Base-by-base conservation (phyloP, 1,139 yeast species). In the Geotrichum siamense region DNA sequence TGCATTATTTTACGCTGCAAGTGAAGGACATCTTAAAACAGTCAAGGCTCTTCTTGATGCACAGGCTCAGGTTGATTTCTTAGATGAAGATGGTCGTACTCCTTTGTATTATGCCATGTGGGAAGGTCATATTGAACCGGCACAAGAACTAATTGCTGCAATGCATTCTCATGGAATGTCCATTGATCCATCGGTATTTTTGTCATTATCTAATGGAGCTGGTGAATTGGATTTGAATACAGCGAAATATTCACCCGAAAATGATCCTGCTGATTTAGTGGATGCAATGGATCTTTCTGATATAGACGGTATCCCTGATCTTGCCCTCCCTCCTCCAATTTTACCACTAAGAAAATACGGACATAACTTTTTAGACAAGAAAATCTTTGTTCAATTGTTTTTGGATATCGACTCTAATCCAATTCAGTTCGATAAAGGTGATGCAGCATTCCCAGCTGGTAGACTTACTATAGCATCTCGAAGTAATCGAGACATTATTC, bases 271-370 rank as follows among this genome's bases (percentile, higher is more conserved):
- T 5, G 49, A 51, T 41, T 37, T 45, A 12, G 48, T 49, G 27
- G 54, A 49, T 37, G 60, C 55, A 9, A 57, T 57, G 58, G 67
- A 62, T 21, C 50, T 55, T 13, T 54, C 55, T 9, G 77, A 72
- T 44, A 65, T 74, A 2, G 94, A 85, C 54, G 74, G 79, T 19
- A 89, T 91, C 41, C 98, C 98, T 0, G 96, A 86, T 55, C 72
- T 91, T 47, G 78, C 87, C 28, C 70, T 91, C 46, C 98, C 98
- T 1, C 98, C 98, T 0, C 98, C 98, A 9, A 86, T 91, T 44
- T 77, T 91, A 40, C 98, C 98, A 0, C 69, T 91, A 45, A 74
- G 96, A 56, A 75, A 94, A 53, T 91, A 91, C 59, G 98, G 98
- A 6, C 98, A 91, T 65, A 91, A 87, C 63, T 91, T 87, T 66